Base-by-base conservation (phyloP, 257 asterid genomes). In the Ligustrum vulgare region DNA sequence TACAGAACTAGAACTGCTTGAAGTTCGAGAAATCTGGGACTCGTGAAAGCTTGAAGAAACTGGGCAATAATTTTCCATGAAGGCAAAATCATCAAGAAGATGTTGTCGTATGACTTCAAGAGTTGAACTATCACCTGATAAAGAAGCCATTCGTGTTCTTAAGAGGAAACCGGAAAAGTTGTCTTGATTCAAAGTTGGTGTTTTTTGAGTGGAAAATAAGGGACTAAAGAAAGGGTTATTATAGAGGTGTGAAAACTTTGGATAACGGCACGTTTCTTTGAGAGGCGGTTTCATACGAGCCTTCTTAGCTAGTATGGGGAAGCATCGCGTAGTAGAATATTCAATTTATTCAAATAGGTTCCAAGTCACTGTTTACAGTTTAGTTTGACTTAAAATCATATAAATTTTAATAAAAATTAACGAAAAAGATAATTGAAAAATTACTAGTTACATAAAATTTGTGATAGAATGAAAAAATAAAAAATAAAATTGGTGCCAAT, bases 21-120 rank as follows among this genome's bases (percentile, higher is more conserved):
- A 86, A 22, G 85, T 84, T 72, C 88, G 80, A 1, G 88, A 84
- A 54, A 86, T 84, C 16, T 77, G 80, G 11, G 84, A 77, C 28
- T 78, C 80, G 2, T 15, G 12, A 41, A 41, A 41, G 49, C 49
- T 41, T 15, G 49, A 41, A 41, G 49, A 41, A 41, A 11, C 49
- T 0, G 54, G 11, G 13, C 80, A 82, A 15, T 84, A 89, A 72
- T 49, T 75, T 47, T 91, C 91, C 51, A 73, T 67, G 39, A 92
- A 92, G 3, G 86, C 77, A 69, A 8, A 41, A 78, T 94, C 98
- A 34, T 92, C 94, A 25, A 88, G 87, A 49, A 91, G 95, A 77
- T 89, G 92, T 13, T 90, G 93, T 78, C 94, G 88, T 8, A 94
- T 92, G 54, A 82, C 74, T 15, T 94, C 96, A 11, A 94, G 89